A percentile compares a stretch with the other conserved stretches of the same genome.
Conservation (phyloP, 1,284 basidiomycete genomes). For the Sporisorium sorghi region DNA sequence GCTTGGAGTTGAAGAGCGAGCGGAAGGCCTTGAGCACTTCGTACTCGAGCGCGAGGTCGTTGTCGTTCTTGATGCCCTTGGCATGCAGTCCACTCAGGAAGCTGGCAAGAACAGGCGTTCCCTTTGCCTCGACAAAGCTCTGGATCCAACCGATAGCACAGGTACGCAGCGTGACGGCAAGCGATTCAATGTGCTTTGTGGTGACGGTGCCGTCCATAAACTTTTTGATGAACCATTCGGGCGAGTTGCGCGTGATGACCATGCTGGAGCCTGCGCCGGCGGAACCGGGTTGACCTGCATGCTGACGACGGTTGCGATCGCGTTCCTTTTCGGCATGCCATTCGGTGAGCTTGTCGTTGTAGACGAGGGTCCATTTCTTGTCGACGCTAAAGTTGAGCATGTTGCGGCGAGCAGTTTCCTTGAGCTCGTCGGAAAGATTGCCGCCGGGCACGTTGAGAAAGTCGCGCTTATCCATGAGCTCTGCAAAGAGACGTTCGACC, state of each 20-base stretch:
- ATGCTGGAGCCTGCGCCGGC: conserved; percentile 69
- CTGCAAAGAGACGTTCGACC: conserved; percentile 67
- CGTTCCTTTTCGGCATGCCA: conserved; percentile 74
- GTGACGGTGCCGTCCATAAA: conserved; percentile 88
- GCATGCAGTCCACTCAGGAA: conserved; percentile 71
- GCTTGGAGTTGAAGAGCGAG: conserved; percentile 82
- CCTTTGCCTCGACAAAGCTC: conserved; percentile 74
- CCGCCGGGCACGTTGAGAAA: conserved; percentile 63
- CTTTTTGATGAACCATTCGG: conserved; percentile 81
- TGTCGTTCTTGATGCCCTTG: conserved; percentile 70
- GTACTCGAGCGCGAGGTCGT: conserved; percentile 82
- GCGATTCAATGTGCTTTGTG: conserved; percentile 80
- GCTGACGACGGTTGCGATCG: conserved; percentile 53
- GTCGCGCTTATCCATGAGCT: conserved; percentile 68
- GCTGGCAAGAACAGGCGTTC: conserved; percentile 84
- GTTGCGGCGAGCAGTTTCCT: conserved; percentile 59
- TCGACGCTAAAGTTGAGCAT: conserved; percentile 72
- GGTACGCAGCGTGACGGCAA: conserved; percentile 81
- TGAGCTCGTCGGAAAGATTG: conserved; percentile 58
- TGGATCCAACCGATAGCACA: conserved; percentile 69
- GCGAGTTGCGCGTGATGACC: conserved; percentile 67
- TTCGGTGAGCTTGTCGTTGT: conserved; percentile 83
- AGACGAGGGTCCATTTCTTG: conserved; percentile 92
- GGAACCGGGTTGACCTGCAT: conserved; percentile 72
- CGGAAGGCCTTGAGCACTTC: conserved; percentile 90